Evolutionary conservation across 371 early-diverging fungal genomes (phyloP).

Genomic region (Entomophthora muscae): DNA sequence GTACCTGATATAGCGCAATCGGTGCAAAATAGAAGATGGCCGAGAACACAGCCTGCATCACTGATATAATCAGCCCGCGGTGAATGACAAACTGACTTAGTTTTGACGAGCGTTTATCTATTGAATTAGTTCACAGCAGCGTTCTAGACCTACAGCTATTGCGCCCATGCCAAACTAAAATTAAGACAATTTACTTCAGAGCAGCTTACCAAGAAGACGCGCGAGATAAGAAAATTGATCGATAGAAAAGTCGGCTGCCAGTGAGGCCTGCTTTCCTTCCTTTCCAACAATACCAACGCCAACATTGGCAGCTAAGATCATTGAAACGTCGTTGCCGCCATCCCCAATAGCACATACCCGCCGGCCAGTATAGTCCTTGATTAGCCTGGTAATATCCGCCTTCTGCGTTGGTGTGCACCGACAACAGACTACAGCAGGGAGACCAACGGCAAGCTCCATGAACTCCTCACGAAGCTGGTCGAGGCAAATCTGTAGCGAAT

Average conservation of each 20-base stretch:
- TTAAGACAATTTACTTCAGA: slow-evolving; percentile 19
- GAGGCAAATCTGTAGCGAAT: slow-evolving; percentile 53
- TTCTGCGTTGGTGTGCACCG: slow-evolving; percentile 99
- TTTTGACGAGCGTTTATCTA: slow-evolving; percentile 73
- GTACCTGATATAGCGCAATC: slow-evolving; percentile 77
- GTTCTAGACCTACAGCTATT: slow-evolving; percentile 60
- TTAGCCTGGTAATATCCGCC: slow-evolving; percentile 83
- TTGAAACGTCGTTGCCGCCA: slow-evolving; percentile 98
- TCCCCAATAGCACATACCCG: slow-evolving; percentile 93
- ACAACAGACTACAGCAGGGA: slow-evolving; percentile 92
- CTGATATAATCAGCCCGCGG: slow-evolving; percentile 92
- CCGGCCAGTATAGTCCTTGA: slow-evolving; percentile 58
- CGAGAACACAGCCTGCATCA: slow-evolving; percentile 98
- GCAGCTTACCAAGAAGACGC: slow-evolving; percentile 24
- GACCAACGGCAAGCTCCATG: slow-evolving; percentile 50
- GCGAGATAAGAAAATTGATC: slow-evolving; percentile 80
- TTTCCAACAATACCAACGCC: slow-evolving; percentile 97
- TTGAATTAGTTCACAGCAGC: neutral
- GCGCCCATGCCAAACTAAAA: slow-evolving; percentile 88
- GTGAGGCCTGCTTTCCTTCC: slow-evolving; percentile 95
- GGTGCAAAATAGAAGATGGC: slow-evolving; percentile 97
- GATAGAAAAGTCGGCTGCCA: slow-evolving; percentile 95
- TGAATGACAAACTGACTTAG: slow-evolving; percentile 98
- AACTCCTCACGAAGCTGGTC: slow-evolving; percentile 67
- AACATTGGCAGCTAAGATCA: slow-evolving; percentile 98